Evolutionary conservation across 495 filamentous ascomycete genomes (phyloP), one percentile per base, ranked within the genome.

Genomic region (Pyronema domesticum): DNA sequence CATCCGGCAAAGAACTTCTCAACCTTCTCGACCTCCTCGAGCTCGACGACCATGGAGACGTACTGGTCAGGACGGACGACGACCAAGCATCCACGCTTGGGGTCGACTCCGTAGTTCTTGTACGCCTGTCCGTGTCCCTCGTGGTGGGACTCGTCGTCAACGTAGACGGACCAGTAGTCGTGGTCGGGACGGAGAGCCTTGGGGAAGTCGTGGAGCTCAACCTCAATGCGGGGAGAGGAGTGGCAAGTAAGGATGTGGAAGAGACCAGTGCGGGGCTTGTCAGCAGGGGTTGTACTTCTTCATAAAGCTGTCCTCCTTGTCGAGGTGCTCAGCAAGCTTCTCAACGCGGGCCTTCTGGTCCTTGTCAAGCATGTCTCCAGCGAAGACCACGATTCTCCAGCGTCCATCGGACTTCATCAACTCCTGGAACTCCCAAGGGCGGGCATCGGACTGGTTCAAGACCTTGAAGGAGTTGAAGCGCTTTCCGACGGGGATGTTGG

Each of bases 51-150:
- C 4, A 68, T 60, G 15, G 69, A 70, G 0, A 74, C 68, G 58
- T 74, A 82, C 64, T 83, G 80, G 69, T 85, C 81, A 4, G 81
- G 81, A 6, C 81, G 71, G 23, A 83, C 74, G 54, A 85, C 67
- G 3, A 79, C 70, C 30, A 82, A 43, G 0, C 74, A 76, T 0
- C 81, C 81, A n/a, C 68, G 50, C 5, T 68, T 51, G 0, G 72
- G 66, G 49, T 75, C 70, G 23, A 85, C 68, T 0, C 76, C 80
- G 45, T 81, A 80, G 7, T 69, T 67, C 37, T 81, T 68, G 57
- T 85, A 85, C 3, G 75, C 75, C 34, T 81, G 72, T 0, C 80
- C 80, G 49, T 82, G 78, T n/a, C 74, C 76, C 5, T 71, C 68
- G 54, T 82, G 76, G 65, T 82, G 80, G 63, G 74, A 78, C 52